Conservation (phyloP, 2,329 filamentous ascomycete species). For the Colletotrichum tofieldiae region DNA sequence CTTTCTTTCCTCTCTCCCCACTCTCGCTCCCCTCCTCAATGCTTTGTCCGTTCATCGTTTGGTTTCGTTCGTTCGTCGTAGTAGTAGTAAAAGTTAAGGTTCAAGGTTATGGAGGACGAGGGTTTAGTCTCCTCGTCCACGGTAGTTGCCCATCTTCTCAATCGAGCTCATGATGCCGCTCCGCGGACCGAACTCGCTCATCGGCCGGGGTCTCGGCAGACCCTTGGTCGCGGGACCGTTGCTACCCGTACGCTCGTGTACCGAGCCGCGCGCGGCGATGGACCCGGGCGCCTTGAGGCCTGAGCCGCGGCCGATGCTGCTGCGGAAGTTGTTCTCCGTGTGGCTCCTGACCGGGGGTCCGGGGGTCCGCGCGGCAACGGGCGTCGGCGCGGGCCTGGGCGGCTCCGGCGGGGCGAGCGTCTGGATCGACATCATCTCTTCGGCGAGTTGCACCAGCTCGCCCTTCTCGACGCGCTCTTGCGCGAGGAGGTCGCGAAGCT, state of each 20-base stretch:
- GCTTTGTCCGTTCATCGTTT: slow-evolving; percentile 40
- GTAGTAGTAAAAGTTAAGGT: background rate
- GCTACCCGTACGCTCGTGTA: slow-evolving; percentile 64
- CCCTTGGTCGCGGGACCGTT: slow-evolving; percentile 55
- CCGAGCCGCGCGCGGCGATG: slow-evolving; percentile 63
- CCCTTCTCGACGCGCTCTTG: slow-evolving; percentile 87
- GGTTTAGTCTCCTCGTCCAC: slow-evolving; percentile 56
- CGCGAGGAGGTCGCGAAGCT: slow-evolving; percentile 77
- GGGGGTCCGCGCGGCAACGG: slow-evolving; percentile 43
- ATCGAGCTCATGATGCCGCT: slow-evolving; percentile 89
- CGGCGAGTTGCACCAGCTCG: slow-evolving; percentile 84
- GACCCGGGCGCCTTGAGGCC: slow-evolving; percentile 75
- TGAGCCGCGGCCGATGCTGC: slow-evolving; percentile 69
- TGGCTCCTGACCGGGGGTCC: slow-evolving; percentile 45
- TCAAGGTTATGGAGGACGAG: background rate
- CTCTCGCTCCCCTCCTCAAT: slow-evolving; percentile 13
- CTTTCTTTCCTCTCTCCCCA: background rate
- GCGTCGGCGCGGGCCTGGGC: slow-evolving; percentile 45
- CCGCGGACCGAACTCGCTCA: slow-evolving; percentile 64
- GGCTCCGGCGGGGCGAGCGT: slow-evolving; percentile 56
- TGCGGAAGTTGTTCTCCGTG: slow-evolving; percentile 62
- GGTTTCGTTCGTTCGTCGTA: slow-evolving; percentile 35
- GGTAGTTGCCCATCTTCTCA: slow-evolving; percentile 85
- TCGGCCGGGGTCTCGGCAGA: slow-evolving; percentile 61
- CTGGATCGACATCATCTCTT: slow-evolving; percentile 86